Evolutionary conservation across 108 stramenopile species (phyloP), one percentile per base, ranked within the genome.

Genomic region (Cafeteria roenbergensis): DNA sequence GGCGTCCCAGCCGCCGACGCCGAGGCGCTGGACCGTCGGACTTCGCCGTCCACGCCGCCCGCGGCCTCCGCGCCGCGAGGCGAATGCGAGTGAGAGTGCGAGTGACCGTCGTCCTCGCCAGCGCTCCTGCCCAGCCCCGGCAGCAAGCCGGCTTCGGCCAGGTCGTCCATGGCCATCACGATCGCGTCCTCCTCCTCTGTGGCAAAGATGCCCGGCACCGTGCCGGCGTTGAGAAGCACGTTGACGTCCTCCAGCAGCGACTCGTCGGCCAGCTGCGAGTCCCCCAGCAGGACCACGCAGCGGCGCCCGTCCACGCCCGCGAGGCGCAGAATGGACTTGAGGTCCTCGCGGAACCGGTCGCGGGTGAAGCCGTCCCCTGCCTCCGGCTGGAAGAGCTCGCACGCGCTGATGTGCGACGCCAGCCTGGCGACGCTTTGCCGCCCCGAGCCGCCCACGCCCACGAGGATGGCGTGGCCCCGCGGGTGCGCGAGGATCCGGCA

Each of bases 211-310:
- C 79, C 79, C 25, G 81, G 81, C 0, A 82, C 75, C 35, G 81
- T 80, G 3, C 81, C 81, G 20, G 77, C 70, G 55, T 82, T 82
- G 24, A 82, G 55, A 48, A 82, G 51, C 42, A 72, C 70, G 75
- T 82, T 82, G 22, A 82, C 67, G 57, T 82, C 81, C 59, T 82
- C 81, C 29, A 82, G 57, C 69, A 82, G 74, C 12, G 72, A 62
- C 70, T 82, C 81, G 42, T 69, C 51, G 42, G 79, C 71, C 24
- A 82, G 79, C 75, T 81, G 80, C 21, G 69, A 36, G 62, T 75
- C 74, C 25, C 61, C 71, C 59, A 82, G 74, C 4, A 82, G 70
- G 64, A 82, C 75, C 34, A 77, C 80, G 30, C 74, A 63, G 28
- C 65, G 64, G 29, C 69, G 66, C 54, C 76, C 73, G 28, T 77